phyloP scores from a whole-genome alignment of 768 basidiomycete species.

The Lactifluus subvellereus region DNA sequence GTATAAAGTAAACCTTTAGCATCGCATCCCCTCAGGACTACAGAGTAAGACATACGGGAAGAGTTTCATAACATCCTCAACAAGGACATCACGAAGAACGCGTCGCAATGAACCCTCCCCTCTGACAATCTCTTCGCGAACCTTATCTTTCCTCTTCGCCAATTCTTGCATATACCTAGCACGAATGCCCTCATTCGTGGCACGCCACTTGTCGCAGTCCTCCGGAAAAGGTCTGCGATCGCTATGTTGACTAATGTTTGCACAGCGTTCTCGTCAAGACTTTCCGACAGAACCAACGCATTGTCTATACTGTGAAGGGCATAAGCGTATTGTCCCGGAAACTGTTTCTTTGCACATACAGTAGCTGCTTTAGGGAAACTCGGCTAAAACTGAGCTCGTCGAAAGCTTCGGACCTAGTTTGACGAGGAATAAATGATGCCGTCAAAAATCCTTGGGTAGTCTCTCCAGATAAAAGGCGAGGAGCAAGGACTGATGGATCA shows the following conservation, averaged over 20 bases:
- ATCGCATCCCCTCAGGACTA: not conserved
- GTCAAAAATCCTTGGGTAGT: slow-evolving; percentile 22
- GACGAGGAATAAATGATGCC: not conserved
- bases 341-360: slow-evolving; percentile 13
- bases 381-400: accelerated
- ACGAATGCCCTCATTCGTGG: not conserved
- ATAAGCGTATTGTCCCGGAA: not conserved
- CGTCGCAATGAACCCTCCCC: not conserved
- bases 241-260: not conserved
- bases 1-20: not conserved
- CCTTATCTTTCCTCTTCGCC: not conserved
- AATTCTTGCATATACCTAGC: not conserved
- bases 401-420: not conserved
- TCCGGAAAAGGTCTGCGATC: not conserved
- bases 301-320: not conserved
- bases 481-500: not conserved
- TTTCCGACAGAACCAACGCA: not conserved
- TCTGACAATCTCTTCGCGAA: not conserved
- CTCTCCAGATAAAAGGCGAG: slow-evolving; percentile 20
- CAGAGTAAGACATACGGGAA: slow-evolving; percentile 4
- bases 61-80: not conserved
- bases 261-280: not conserved
- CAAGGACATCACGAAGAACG: not conserved
- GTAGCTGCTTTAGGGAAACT: not conserved
- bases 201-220: not conserved